Percentiles rank a stretch among this genome's conserved stretches.
These are phyloP conservation scores for Leccinum variabile DNA, from an alignment of 1,284 basidiomycete species.

Conservation along the genomic window DNA sequence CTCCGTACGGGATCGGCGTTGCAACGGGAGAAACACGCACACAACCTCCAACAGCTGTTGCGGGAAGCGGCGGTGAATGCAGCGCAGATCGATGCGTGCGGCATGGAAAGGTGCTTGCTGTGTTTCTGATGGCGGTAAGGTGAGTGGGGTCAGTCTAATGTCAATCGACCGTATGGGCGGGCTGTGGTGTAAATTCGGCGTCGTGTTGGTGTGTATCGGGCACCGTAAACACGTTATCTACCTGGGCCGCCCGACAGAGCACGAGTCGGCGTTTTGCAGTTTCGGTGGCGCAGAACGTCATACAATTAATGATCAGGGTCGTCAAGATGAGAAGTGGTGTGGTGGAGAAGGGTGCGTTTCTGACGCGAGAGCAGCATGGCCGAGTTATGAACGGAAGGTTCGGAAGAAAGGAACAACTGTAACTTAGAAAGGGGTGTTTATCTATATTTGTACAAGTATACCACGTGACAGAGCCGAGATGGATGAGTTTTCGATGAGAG, in stretches of 20 bases:
- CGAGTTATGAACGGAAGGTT: background rate
- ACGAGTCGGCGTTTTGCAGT: constrained; percentile 36
- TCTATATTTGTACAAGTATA: constrained; percentile 16
- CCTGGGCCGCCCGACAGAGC: constrained; percentile 30
- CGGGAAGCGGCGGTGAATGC: constrained; percentile 87
- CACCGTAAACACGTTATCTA: constrained; percentile 93
- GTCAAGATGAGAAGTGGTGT: constrained; percentile 52
- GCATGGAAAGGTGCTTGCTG: constrained; percentile 84
- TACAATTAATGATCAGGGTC: constrained; percentile 83
- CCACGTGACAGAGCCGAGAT: constrained; percentile 19
- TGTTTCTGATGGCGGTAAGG: constrained; percentile 92
- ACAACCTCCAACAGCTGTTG: constrained; percentile 95
- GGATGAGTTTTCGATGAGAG: constrained; percentile 14
- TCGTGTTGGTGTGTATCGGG: constrained; percentile 90
- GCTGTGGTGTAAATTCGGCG: constrained; percentile 58
- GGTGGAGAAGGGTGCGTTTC: constrained; percentile 7
- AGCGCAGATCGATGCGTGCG: constrained; percentile 91
- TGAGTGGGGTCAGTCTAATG: constrained; percentile 35
- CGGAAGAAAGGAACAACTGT: no score
- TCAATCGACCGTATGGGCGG: background rate
- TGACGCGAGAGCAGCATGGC: constrained; percentile 37
- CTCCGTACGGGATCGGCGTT: constrained; percentile 84
- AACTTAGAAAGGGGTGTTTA: constrained; percentile 23
- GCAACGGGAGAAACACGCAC: constrained; percentile 93
- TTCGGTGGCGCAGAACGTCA: constrained; percentile 89